These are phyloP conservation scores for Verticillium alfalfae DNA, from an alignment of 2,329 filamentous ascomycete species.

Conservation along the genomic window DNA sequence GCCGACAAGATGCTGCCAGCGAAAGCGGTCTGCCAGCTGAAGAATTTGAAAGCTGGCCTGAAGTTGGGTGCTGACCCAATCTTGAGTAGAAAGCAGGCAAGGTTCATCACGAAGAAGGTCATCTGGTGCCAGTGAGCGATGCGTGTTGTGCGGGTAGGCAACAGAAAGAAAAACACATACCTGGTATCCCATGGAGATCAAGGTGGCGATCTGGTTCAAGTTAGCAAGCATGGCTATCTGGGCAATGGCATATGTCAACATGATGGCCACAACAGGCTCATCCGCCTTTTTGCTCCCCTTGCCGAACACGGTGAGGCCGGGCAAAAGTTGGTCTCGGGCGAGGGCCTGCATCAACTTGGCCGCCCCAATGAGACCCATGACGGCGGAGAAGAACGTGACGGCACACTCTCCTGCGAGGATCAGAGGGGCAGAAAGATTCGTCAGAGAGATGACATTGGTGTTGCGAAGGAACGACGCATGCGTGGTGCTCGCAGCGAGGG, in stretches of 20 bases:
- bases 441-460: slow-evolving; percentile 74
- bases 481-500: slow-evolving; percentile 72
- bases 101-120: slow-evolving; percentile 85
- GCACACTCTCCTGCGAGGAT: slow-evolving; percentile 79
- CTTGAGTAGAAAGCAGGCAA: slow-evolving; percentile 82
- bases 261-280: slow-evolving; percentile 70
- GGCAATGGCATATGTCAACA: slow-evolving; percentile 69
- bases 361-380: slow-evolving; percentile 83
- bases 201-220: slow-evolving; percentile 81
- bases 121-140: slow-evolving; percentile 40
- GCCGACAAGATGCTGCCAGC: slow-evolving; percentile 71
- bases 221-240: slow-evolving; percentile 78
- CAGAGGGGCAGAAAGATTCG: slow-evolving; percentile 68
- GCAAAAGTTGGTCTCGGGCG: slow-evolving; percentile 71
- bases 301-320: slow-evolving; percentile 68
- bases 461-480: slow-evolving; percentile 68
- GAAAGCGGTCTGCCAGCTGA: slow-evolving; percentile 78
- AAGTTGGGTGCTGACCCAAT: slow-evolving; percentile 87
- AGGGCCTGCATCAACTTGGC: slow-evolving; percentile 82
- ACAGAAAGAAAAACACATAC: slow-evolving; percentile 22
- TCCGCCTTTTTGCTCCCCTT: slow-evolving; percentile 67
- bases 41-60: slow-evolving; percentile 81
- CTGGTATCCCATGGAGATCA: slow-evolving; percentile 87
- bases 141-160: too few relatives aligned
- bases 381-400: slow-evolving; percentile 74